Percentiles rank a stretch among this genome's conserved stretches.
Conservation (phyloP, 169 alveolate genomes). For the Cyclospora cayetanensis region DNA sequence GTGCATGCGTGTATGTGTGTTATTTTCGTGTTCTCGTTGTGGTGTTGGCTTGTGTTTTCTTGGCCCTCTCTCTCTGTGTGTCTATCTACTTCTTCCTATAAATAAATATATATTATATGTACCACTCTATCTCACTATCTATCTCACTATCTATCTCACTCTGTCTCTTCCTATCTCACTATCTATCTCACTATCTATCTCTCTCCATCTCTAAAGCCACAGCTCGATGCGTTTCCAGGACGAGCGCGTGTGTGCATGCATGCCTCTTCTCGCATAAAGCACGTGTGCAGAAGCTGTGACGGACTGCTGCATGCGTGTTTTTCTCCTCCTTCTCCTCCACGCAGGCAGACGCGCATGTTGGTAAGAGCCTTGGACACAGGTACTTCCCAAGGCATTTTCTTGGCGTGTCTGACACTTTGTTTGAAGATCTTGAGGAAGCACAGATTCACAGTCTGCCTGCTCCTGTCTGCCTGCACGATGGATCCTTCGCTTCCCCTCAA, state of each 20-base stretch:
- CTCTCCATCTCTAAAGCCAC: not conserved
- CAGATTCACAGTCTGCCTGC: not conserved
- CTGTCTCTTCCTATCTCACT: no score
- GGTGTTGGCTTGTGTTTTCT: not conserved
- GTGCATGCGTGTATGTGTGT: not conserved
- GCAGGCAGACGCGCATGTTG: constrained; percentile 49
- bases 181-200: no score
- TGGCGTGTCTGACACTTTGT: not conserved
- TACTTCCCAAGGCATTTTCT: not conserved
- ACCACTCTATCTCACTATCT: not conserved
- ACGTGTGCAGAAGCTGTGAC: no score
- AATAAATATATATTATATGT: not conserved
- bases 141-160: no score
- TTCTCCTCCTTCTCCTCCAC: no score
- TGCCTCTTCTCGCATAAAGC: no score
- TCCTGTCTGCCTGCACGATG: not conserved
- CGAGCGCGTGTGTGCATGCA: no score
- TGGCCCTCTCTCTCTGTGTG: not conserved
- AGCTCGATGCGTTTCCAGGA: not conserved
- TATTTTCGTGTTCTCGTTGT: not conserved
- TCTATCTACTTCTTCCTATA: not conserved
- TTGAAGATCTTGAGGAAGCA: not conserved
- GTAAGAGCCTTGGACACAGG: constrained; percentile 29
- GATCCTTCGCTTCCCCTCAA: not conserved
- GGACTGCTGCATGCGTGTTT: no score